phyloP scores from a whole-genome alignment of 805 yeast species.

The Saccharomycopsis sp. region DNA sequence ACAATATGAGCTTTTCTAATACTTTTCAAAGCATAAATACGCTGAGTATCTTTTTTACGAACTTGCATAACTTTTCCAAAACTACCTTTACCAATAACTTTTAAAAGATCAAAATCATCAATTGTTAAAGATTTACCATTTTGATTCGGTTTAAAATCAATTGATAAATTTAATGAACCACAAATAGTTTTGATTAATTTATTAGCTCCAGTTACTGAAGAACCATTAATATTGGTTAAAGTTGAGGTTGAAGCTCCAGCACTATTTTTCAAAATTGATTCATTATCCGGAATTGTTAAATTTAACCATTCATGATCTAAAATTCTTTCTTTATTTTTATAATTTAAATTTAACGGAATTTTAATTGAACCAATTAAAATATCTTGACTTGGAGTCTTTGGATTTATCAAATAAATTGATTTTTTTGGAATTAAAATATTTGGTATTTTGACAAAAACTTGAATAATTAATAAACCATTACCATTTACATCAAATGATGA shows the following conservation, averaged over 20 bases:
- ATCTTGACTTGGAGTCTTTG: conserved; percentile 39
- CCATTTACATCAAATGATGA: conserved; percentile 84
- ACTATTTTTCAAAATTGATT: too few species aligned
- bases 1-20: conserved; percentile 91
- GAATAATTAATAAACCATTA: conserved; percentile 57
- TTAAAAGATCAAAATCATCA: conserved; percentile 85
- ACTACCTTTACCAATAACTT: conserved; percentile 96
- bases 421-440: conserved; percentile 41
- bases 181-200: too few species aligned
- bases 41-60: conserved; percentile 87
- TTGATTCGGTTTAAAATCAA: conserved; percentile 59
- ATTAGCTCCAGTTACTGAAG: background rate
- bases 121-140: conserved; percentile 59
- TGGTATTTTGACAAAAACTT: conserved; percentile 72
- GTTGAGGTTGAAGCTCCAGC: background rate
- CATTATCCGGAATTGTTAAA: conserved; percentile 20
- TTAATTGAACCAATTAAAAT: conserved; percentile 65
- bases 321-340: conserved; percentile 43
- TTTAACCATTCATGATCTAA: conserved; percentile 54
- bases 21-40: conserved; percentile 89
- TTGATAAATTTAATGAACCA: conserved; percentile 50
- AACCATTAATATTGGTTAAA: too few species aligned
- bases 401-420: conserved; percentile 22
- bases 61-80: conserved; percentile 99
- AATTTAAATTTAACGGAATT: conserved; percentile 44